These are phyloP conservation scores for Chrysosphaeria jannelii DNA, from an alignment of 2,329 filamentous ascomycete species.

Conservation along the genomic window DNA sequence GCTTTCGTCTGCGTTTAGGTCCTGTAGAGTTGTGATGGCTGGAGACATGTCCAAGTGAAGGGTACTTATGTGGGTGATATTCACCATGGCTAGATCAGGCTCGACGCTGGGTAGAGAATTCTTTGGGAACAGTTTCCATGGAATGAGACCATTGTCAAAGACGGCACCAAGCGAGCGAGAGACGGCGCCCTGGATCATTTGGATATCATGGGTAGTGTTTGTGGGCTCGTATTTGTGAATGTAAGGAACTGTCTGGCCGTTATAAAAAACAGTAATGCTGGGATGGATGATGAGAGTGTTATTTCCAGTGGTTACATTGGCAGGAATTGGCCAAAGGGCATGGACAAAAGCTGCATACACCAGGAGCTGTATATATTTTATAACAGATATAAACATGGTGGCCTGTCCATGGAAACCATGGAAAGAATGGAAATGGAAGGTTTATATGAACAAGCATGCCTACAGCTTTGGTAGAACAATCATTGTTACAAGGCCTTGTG, in stretches of 20 bases:
- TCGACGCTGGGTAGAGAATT: constrained; percentile 27
- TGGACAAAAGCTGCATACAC: too few species aligned
- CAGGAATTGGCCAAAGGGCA: too few species aligned
- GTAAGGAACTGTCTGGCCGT: constrained; percentile 22
- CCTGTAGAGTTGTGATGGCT: constrained; percentile 21
- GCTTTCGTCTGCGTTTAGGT: constrained; percentile 35
- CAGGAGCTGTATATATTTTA: too few species aligned
- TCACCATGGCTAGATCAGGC: constrained; percentile 16
- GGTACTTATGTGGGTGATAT: constrained; percentile 8
- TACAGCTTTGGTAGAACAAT: too few species aligned
- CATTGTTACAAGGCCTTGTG: too few species aligned
- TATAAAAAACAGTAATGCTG: too few species aligned
- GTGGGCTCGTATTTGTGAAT: constrained; percentile 14
- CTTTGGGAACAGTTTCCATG: constrained; percentile 46
- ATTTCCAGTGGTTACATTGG: too few species aligned
- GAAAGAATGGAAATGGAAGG: too few species aligned
- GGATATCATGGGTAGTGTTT: constrained; percentile 14
- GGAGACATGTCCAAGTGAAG: not conserved
- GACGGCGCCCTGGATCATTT: constrained; percentile 23
- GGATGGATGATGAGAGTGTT: too few species aligned
- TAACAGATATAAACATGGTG: too few species aligned
- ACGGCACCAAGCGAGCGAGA: constrained; percentile 30
- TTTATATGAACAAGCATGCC: too few species aligned
- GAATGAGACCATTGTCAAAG: constrained; percentile 37
- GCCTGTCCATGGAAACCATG: too few species aligned